phyloP scores from a whole-genome alignment of 768 basidiomycete species.

The Termitomyces sp. region DNA sequence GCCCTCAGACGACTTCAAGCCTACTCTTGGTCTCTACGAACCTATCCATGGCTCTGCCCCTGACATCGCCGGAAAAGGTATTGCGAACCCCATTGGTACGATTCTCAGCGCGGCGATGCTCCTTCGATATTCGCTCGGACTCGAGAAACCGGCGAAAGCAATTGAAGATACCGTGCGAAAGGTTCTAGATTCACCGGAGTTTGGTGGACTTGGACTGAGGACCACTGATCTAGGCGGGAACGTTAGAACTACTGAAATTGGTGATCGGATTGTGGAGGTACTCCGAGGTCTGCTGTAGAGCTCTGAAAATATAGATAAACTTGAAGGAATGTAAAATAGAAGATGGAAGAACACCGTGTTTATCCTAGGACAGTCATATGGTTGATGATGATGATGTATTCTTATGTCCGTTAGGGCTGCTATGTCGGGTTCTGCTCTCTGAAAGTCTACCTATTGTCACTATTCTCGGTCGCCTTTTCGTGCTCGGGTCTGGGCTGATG shows the following conservation, averaged over 20 bases:
- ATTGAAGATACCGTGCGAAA: conserved; percentile 90
- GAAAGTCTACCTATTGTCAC: no score
- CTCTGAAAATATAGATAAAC: neutral
- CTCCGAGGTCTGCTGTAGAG: conserved; percentile 52
- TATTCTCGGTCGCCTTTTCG: no score
- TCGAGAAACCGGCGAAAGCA: conserved; percentile 76
- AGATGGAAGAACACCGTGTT: neutral
- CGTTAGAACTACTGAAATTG: conserved; percentile 70
- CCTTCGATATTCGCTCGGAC: conserved; percentile 88
- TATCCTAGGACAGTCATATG: neutral
- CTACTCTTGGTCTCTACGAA: conserved; percentile 88
- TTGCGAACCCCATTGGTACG: conserved; percentile 93
- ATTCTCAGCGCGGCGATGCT: conserved; percentile 94
- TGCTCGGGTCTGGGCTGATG: no score
- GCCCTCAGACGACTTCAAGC: conserved; percentile 62
- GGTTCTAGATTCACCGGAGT: conserved; percentile 65
- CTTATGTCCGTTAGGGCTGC: no score
- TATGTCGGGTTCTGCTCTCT: no score
- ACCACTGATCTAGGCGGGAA: conserved; percentile 87
- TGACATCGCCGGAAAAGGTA: conserved; percentile 90
- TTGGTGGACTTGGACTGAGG: conserved; percentile 72
- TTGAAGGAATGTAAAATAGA: neutral
- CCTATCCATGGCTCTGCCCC: conserved; percentile 96
- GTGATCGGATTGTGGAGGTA: conserved; percentile 75
- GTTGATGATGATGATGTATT: no score